Percentiles rank a stretch among this genome's conserved stretches.
Conservation (phyloP, 345 rosid species). For the Melaleuca alternifolia region DNA sequence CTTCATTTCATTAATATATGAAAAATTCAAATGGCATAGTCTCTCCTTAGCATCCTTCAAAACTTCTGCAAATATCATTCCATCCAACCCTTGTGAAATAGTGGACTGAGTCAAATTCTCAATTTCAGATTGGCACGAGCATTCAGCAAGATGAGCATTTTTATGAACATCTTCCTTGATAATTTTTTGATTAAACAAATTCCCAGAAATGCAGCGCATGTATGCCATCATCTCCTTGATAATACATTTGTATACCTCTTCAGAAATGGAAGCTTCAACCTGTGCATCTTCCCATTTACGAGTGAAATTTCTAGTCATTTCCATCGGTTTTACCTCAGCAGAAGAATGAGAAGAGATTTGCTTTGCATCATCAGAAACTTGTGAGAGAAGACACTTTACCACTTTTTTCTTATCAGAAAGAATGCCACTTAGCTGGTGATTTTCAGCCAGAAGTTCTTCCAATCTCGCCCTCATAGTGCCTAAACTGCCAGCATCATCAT, state of each 20-base stretch:
- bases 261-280: conserved; percentile 34
- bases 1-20: conserved; percentile 23
- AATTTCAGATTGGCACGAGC: conserved; percentile 14
- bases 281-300: conserved; percentile 33
- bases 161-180: conserved; percentile 14
- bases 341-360: conserved; percentile 27
- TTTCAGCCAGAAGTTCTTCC: conserved; percentile 44
- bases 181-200: background rate
- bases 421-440: conserved; percentile 28
- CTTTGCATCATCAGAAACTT: conserved; percentile 38
- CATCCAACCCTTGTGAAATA: conserved; percentile 29
- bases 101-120: conserved; percentile 35
- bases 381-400: conserved; percentile 22
- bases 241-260: conserved; percentile 37
- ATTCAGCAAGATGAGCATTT: background rate
- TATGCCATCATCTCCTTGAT: conserved; percentile 26
- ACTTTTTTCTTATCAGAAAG: conserved; percentile 32
- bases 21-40: conserved; percentile 21
- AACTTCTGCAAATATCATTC: conserved; percentile 31
- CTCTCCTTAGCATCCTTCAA: conserved; percentile 53
- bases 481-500: conserved; percentile 20
- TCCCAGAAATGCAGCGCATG: background rate
- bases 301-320: conserved; percentile 24
- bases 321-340: conserved; percentile 23
- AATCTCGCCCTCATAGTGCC: conserved; percentile 28